phyloP scores from a whole-genome alignment of 345 rosid genomes.

The Geranium brycei region DNA sequence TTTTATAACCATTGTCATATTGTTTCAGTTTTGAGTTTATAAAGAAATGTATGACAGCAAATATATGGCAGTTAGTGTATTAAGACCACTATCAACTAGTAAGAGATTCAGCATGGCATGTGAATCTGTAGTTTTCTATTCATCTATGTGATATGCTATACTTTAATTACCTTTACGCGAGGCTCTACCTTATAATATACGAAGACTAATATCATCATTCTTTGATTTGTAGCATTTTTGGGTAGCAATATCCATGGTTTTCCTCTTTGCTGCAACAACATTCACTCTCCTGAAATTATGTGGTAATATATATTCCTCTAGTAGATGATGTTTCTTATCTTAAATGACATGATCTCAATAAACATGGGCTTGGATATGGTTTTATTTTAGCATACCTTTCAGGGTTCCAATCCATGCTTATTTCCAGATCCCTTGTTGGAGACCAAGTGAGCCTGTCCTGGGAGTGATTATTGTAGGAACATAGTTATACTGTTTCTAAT shows the following conservation, averaged over 20 bases:
- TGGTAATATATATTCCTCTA: slow-evolving; percentile 36
- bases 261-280: slow-evolving; percentile 75
- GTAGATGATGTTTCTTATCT: not conserved
- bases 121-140: not conserved
- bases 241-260: slow-evolving; percentile 88
- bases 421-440: not conserved
- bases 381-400: no score
- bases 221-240: slow-evolving; percentile 67
- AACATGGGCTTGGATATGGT: no score
- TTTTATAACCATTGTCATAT: not conserved
- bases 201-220: slow-evolving; percentile 12
- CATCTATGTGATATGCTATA: no score
- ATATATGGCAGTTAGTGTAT: not conserved
- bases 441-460: not conserved
- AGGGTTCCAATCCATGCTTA: not conserved
- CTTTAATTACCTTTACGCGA: no score
- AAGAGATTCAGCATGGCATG: not conserved
- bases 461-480: not conserved
- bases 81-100: not conserved
- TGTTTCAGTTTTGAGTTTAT: not conserved
- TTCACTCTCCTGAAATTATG: slow-evolving; percentile 82
- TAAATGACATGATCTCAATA: not conserved
- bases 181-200: no score
- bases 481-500: not conserved
- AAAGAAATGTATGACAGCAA: not conserved